Evolutionary conservation across 1,284 basidiomycete species (phyloP).

Genomic region (Cystobasidiaceae sp.): DNA sequence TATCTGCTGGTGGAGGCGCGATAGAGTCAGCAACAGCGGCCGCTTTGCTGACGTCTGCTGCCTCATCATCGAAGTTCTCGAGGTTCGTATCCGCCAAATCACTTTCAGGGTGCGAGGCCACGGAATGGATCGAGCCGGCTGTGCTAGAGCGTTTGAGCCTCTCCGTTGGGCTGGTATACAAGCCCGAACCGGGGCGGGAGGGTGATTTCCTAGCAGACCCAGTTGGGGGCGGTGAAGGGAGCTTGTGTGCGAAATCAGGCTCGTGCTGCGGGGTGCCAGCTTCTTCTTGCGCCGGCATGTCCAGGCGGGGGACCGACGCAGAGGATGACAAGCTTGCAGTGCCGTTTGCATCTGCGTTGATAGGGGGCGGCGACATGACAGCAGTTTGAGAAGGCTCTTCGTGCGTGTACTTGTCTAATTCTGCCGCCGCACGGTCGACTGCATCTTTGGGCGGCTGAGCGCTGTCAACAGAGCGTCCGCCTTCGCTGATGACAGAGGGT

Average conservation of each 20-base stretch:
- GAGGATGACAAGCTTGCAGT: background rate
- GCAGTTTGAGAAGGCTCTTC: slow-evolving; percentile 17
- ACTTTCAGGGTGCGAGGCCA: slow-evolving; percentile 19
- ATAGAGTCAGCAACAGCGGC: slow-evolving; percentile 4
- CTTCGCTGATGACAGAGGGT: background rate
- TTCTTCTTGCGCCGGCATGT: background rate
- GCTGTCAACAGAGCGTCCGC: background rate
- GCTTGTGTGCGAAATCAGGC: background rate
- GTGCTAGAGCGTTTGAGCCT: slow-evolving; percentile 14
- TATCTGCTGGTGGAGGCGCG: slow-evolving; percentile 1
- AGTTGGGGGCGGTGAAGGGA: background rate
- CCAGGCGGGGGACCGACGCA: background rate
- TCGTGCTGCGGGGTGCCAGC: background rate
- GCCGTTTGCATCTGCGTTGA: background rate
- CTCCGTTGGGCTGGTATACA: background rate
- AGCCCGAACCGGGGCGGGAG: background rate
- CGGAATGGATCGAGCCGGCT: slow-evolving; percentile 2
- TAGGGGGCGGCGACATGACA: background rate
- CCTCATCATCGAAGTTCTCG: background rate
- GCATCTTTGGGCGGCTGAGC: slow-evolving; percentile 2
- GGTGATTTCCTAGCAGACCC: slow-evolving; percentile 1
- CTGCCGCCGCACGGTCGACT: slow-evolving; percentile 6
- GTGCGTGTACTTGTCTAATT: slow-evolving; percentile 10
- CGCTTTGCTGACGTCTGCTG: slow-evolving; percentile 12
- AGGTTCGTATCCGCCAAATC: slow-evolving; percentile 27